Base-by-base conservation (phyloP, 371 early-diverging fungal genomes). In the Lichtheimia ornata region DNA sequence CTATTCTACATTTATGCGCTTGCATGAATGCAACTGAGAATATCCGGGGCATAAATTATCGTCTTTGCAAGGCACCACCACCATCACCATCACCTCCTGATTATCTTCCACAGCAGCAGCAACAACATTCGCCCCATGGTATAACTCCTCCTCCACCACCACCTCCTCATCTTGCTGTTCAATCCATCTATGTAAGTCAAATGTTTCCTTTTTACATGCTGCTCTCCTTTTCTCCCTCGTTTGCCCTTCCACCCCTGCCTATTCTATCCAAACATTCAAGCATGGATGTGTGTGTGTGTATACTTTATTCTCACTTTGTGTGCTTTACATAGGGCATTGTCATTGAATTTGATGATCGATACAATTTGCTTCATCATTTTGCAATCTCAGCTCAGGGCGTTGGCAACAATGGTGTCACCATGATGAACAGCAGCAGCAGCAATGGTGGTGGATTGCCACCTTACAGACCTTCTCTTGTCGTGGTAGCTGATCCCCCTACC, bases 1-100 rank as follows among this genome's bases (percentile, higher is more conserved):
- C 67, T 28, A 72, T 77, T 42, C 52, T 67, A 25, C 69, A 72
- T 54, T 52, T 77, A 11, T 74, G 74, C 53, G 59, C 70, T 52
- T 77, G 77, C 66, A 74, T 77, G 71, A 77, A 77, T 63, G 77
- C 74, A 9, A 77, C 74, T n/a, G 77, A 77, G 69, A 77, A 77
- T 71, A 74, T 77, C 17, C 72, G 77, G 24, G 77, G 77, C 24
- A 77, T 77, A 42, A 77, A 77, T 50, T 73, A 70, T 54, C 72
- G 72, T 42, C 53, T 77, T 27, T 60, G 58, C 43, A 70, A 63
- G 41, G 56, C 35, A 35, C 35, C 35, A 35, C 35, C 35, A 28
- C 7, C 28, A 35, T 11, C 66, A 28, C 57, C 72, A 35, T 9
- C 66, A 28, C 57, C 72, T 50, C 63, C 71, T 62, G 73, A 73